Conservation (phyloP, 1,284 basidiomycete species). For the Cryptococcus jaspeensis region DNA sequence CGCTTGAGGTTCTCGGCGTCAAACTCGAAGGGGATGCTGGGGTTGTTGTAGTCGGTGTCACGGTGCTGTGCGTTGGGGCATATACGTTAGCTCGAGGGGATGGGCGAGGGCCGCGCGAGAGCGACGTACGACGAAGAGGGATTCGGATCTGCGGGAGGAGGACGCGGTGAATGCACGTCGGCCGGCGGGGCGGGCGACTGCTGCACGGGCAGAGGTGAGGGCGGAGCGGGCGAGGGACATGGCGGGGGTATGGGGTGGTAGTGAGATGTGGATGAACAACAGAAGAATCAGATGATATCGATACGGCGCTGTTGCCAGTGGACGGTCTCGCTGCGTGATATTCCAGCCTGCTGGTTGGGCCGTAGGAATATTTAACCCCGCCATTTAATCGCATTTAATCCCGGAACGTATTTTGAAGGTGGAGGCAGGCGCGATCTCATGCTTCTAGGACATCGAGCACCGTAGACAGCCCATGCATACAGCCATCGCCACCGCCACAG, state of each 20-base stretch:
- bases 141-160: constrained; percentile 57
- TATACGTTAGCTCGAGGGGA: constrained; percentile 4
- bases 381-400: constrained; percentile 17
- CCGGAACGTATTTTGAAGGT: not conserved
- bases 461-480: not conserved
- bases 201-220: constrained; percentile 27
- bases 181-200: constrained; percentile 17
- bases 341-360: constrained; percentile 14
- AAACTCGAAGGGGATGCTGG: constrained; percentile 83
- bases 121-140: constrained; percentile 59
- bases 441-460: not conserved
- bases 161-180: constrained; percentile 56
- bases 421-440: not conserved
- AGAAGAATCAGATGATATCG: no score
- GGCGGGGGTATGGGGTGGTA: constrained; percentile 9
- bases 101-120: not conserved
- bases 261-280: not conserved
- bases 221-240: constrained; percentile 44
- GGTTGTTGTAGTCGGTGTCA: constrained; percentile 89
- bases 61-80: constrained; percentile 65
- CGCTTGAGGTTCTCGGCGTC: constrained; percentile 74
- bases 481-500: not conserved
- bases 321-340: constrained; percentile 1
- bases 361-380: not conserved
- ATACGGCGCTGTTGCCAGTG: no score